Percentiles rank a stretch among this genome's conserved stretches.
These are phyloP conservation scores for Pestalotiopsis sp. DNA, from an alignment of 2,329 filamentous ascomycete genomes.

Conservation along the genomic window DNA sequence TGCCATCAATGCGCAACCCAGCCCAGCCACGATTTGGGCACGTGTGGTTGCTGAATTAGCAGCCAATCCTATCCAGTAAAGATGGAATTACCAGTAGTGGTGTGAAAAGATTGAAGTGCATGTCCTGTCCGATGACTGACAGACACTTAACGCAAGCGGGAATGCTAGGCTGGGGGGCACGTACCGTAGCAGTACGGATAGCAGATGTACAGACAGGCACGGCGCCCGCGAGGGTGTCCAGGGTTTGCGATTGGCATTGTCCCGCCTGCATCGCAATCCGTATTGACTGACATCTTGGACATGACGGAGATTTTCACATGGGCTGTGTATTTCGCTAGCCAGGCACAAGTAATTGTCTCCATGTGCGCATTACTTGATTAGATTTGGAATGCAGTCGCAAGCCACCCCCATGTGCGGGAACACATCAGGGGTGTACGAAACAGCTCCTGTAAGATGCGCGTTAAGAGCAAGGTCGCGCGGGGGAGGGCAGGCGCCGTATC, in stretches of 20 bases:
- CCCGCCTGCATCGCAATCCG: not conserved
- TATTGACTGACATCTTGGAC: not conserved
- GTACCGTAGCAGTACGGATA: not conserved
- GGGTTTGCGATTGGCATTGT: not conserved
- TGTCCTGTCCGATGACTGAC: not conserved
- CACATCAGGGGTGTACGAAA: conserved; percentile 10
- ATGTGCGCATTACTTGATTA: not conserved
- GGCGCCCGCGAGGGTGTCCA: not conserved
- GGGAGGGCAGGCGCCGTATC: conserved; percentile 8
- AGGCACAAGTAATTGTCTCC: not conserved
- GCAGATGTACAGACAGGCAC: not conserved
- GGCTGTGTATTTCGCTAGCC: conserved; percentile 6
- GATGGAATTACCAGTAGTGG: not conserved
- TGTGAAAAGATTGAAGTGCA: not conserved
- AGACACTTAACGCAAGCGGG: too few relatives aligned
- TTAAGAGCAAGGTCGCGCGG: conserved; percentile 10
- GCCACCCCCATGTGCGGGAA: not conserved
- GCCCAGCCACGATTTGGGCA: not conserved
- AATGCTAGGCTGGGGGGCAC: not conserved
- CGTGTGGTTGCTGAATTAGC: not conserved
- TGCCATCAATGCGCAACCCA: not conserved
- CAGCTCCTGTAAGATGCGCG: conserved; percentile 15
- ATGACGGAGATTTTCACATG: conserved; percentile 14
- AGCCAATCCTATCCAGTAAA: not conserved
- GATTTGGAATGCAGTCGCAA: conserved; percentile 1